phyloP scores from a whole-genome alignment of 352 stramenopile genomes.

The Peronosclerospora sorghi region DNA sequence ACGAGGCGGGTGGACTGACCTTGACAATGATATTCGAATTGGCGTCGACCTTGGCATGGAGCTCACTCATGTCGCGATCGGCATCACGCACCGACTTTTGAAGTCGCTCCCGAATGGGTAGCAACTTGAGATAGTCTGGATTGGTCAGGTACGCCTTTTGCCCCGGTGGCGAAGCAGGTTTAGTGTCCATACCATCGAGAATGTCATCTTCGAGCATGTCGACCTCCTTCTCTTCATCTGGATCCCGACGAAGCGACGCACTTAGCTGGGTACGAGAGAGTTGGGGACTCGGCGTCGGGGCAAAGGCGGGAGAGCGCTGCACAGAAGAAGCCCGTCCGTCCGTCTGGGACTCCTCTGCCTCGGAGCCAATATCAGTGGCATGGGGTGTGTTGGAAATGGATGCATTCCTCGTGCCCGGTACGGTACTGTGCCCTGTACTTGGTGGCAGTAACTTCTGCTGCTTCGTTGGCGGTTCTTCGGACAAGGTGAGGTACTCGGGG shows the following conservation, averaged over 20 bases:
- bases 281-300: conserved; percentile 37
- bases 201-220: conserved; percentile 74
- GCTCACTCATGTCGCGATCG: conserved; percentile 54
- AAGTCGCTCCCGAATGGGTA: conserved; percentile 46
- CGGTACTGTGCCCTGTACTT: conserved; percentile 10
- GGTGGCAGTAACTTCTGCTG: conserved; percentile 21
- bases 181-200: conserved; percentile 60
- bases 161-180: conserved; percentile 20
- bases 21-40: conserved; percentile 80
- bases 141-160: conserved; percentile 47
- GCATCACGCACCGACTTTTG: conserved; percentile 60
- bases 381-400: conserved; percentile 64
- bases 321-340: conserved; percentile 45
- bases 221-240: conserved; percentile 62
- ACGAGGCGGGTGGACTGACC: conserved; percentile 18
- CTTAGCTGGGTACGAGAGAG: conserved; percentile 31
- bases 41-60: conserved; percentile 50
- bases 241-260: conserved; percentile 5
- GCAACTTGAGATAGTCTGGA: conserved; percentile 49
- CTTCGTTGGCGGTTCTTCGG: conserved; percentile 35
- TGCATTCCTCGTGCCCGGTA: conserved; percentile 20
- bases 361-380: conserved; percentile 54
- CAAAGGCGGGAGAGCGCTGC: conserved; percentile 53
- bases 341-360: conserved; percentile 47
- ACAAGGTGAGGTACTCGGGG: conserved; percentile 64